Evolutionary conservation across 169 alveolate species (phyloP).

Genomic region (Perkinsus olseni): DNA sequence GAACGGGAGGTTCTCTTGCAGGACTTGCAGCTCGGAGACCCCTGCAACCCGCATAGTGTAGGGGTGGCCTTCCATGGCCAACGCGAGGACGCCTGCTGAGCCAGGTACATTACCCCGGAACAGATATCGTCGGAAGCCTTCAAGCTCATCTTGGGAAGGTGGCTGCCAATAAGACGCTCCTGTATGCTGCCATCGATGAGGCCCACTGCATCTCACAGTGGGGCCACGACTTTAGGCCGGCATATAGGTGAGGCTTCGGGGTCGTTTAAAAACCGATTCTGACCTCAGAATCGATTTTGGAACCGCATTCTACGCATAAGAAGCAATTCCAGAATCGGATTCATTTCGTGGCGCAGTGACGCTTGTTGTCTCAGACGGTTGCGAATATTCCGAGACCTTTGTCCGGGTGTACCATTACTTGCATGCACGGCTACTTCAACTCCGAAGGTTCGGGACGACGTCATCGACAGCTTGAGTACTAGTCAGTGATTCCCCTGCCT

Average conservation of each 20-base stretch:
- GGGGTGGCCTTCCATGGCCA: not conserved
- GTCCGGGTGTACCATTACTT: constrained; percentile 82
- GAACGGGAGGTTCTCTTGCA: not conserved
- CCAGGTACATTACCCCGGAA: constrained; percentile 70
- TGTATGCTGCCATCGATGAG: constrained; percentile 91
- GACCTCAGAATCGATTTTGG: no score
- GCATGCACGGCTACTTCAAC: constrained; percentile 98
- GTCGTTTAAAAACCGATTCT: no score
- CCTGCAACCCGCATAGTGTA: not conserved
- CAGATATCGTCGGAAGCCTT: constrained; percentile 58
- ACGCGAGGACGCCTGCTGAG: not conserved
- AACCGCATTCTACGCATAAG: no score
- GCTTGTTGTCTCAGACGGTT: constrained; percentile 57
- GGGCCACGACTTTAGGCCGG: constrained; percentile 96
- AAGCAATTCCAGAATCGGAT: no score
- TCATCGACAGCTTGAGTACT: constrained; percentile 7
- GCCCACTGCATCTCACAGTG: constrained; percentile 97
- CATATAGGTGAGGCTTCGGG: constrained; percentile 44
- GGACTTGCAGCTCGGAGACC: not conserved
- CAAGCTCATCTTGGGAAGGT: constrained; percentile 39
- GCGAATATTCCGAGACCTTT: constrained; percentile 57
- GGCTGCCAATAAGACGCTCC: constrained; percentile 54
- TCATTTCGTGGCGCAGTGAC: no score
- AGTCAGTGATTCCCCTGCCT: no score
- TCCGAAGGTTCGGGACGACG: constrained; percentile 55